phyloP scores from a whole-genome alignment of 768 basidiomycete species.

The Lactifluus subvellereus region DNA sequence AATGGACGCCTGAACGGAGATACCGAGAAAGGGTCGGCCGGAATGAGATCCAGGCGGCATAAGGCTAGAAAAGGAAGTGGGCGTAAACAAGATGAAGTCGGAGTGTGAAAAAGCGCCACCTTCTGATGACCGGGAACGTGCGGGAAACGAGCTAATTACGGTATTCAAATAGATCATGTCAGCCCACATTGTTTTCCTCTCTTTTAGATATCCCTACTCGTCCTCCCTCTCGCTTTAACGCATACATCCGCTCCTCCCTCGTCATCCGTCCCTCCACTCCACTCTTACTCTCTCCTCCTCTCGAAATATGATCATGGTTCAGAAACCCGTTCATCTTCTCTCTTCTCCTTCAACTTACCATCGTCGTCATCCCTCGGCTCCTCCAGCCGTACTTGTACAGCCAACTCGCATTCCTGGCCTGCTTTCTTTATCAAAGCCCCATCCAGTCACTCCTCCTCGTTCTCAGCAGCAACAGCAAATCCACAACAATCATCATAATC shows the following conservation, averaged over 20 bases:
- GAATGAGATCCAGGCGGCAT: constrained; percentile 12
- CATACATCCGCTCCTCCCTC: constrained; percentile 24
- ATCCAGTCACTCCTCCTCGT: constrained; percentile 32
- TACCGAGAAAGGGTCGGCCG: constrained; percentile 9
- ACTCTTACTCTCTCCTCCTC: neutral
- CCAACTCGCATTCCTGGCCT: constrained; percentile 71
- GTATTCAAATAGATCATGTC: constrained; percentile 9
- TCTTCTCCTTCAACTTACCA: constrained; percentile 36
- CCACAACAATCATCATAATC: constrained; percentile 24
- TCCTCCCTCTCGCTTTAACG: constrained; percentile 26
- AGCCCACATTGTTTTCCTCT: constrained; percentile 11
- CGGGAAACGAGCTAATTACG: constrained; percentile 7
- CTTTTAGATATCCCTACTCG: neutral
- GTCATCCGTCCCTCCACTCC: constrained; percentile 10
- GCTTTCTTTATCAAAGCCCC: constrained; percentile 60
- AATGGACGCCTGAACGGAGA: constrained; percentile 11
- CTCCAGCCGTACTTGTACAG: constrained; percentile 60
- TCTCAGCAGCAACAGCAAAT: constrained; percentile 36
- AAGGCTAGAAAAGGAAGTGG: neutral
- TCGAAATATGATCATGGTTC: constrained; percentile 39
- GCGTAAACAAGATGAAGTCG: constrained; percentile 15
- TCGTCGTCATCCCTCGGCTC: constrained; percentile 64
- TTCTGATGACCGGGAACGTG: constrained; percentile 14
- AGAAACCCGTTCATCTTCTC: constrained; percentile 33
- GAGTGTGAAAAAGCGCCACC: constrained; percentile 21